phyloP scores from a whole-genome alignment of 2,329 filamentous ascomycete genomes.

The Neofusicoccum ribis region DNA sequence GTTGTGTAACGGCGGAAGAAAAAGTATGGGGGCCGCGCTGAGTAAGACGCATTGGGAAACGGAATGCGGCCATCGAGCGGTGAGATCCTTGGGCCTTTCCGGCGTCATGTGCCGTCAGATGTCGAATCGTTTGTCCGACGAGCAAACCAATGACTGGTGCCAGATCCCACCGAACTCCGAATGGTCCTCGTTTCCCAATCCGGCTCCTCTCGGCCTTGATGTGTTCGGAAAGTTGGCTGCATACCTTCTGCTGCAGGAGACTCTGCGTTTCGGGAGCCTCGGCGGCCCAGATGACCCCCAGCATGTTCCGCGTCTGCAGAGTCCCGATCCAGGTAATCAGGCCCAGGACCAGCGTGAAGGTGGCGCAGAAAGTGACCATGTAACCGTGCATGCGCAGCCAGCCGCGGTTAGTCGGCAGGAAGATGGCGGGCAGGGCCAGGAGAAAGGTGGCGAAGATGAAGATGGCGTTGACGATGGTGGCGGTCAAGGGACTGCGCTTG shows the following conservation, averaged over 20 bases:
- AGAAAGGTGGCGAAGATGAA: constrained; percentile 68
- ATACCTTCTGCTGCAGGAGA: constrained; percentile 69
- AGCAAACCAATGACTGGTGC: not conserved
- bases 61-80: not conserved
- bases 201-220: not conserved
- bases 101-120: constrained; percentile 3
- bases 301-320: constrained; percentile 64
- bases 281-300: constrained; percentile 61
- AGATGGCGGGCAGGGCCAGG: constrained; percentile 70
- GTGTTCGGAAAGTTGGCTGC: constrained; percentile 24
- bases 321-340: constrained; percentile 69
- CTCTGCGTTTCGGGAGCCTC: constrained; percentile 62
- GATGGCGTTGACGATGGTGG: constrained; percentile 70
- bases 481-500: constrained; percentile 55
- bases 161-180: not conserved
- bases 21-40: not conserved
- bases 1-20: constrained; percentile 17
- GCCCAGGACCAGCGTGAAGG: constrained; percentile 63
- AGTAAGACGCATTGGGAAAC: constrained; percentile 11
- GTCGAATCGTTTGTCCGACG: constrained; percentile 4
- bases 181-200: not conserved
- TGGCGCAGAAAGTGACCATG: constrained; percentile 65
- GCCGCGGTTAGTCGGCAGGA: constrained; percentile 63
- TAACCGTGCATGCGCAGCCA: constrained; percentile 72
- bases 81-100: not conserved